phyloP scores from a whole-genome alignment of 2,329 filamentous ascomycete species.

The Xylaria sp. region DNA sequence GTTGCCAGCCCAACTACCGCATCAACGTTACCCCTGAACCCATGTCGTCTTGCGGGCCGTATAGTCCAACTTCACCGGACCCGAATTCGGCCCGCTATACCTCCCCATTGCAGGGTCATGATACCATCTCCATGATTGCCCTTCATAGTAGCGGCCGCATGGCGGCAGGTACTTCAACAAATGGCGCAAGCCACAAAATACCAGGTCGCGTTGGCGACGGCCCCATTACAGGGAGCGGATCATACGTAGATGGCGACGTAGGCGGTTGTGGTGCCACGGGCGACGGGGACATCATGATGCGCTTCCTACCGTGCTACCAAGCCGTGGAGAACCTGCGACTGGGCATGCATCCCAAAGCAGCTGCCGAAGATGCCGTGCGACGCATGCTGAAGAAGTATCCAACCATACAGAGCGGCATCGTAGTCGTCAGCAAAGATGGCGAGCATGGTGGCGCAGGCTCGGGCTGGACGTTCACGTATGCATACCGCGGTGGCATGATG shows the following conservation, averaged over 20 bases:
- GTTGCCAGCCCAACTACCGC: slow-evolving; percentile 49
- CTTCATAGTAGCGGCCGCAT: slow-evolving; percentile 41
- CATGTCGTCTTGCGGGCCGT: slow-evolving; percentile 42
- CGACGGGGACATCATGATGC: slow-evolving; percentile 54
- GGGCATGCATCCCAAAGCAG: slow-evolving; percentile 43
- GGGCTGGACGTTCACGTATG: slow-evolving; percentile 52
- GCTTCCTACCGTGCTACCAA: slow-evolving; percentile 53
- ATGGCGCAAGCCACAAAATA: slow-evolving; percentile 49
- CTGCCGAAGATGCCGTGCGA: slow-evolving; percentile 46
- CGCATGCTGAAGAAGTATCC: slow-evolving; percentile 47
- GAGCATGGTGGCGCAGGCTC: slow-evolving; percentile 47
- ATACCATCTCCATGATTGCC: slow-evolving; percentile 50
- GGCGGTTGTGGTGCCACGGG: slow-evolving; percentile 53
- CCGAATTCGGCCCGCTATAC: slow-evolving; percentile 16
- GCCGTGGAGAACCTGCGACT: slow-evolving; percentile 48
- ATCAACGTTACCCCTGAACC: slow-evolving; percentile 43
- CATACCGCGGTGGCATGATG: slow-evolving; percentile 46
- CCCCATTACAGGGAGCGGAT: slow-evolving; percentile 49
- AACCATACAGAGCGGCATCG: slow-evolving; percentile 42
- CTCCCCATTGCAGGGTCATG: slow-evolving; percentile 35
- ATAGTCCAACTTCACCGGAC: slow-evolving; percentile 30
- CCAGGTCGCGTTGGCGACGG: slow-evolving; percentile 53
- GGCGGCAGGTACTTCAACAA: slow-evolving; percentile 52
- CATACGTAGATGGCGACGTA: slow-evolving; percentile 49
- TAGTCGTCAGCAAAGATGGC: slow-evolving; percentile 46